Evolutionary conservation across 495 filamentous ascomycete species (phyloP), one percentile per base, ranked within the genome.

Genomic region (Daldinia caldariorum): DNA sequence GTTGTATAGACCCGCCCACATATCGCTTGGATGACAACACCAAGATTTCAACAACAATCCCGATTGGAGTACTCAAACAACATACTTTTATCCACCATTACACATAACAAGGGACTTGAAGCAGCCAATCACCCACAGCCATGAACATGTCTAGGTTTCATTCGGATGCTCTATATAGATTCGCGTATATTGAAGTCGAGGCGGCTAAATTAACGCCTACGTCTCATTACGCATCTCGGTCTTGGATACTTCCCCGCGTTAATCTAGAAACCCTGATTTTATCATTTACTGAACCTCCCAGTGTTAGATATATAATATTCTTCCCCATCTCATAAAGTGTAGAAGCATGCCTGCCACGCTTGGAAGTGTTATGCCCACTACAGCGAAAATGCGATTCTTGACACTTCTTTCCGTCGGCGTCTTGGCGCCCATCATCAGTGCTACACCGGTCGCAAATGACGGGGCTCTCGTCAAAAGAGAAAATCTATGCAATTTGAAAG

Each of bases 401-500:
- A 49, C 58, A n/a, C 38, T 77, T 34, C 71, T 82, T 70, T 67
- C 72, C 49, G 64, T 71, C 31, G 70, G 69, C 70, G 45, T 75
- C 47, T 47, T 82, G 43, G 78, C 73, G 53, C 78, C 78, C 39
- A 61, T 74, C 13, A 65, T 64, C 63, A 72, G 79, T 50, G 78
- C 79, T 13, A 70, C 69, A 10, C 78, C 78, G n/a, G 62, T 74
- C 16, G 22, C 66, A 6, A 55, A 59, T 37, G 50, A 58, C 39
- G 57, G 55, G 13, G 61, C 54, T 16, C 63, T 81, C 61, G n/a
- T 39, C 43, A 79, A 76, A 71, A 69, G 82, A 32, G 82, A 83
- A 32, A 83, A 83, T 54, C 73, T 83, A 12, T 83, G 82, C 72
- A 78, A 59, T 59, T 61, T 83, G 47, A 69, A 67, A 26, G 60